phyloP scores from a whole-genome alignment of 2,329 filamentous ascomycete species.

The Orbilia oligospora region DNA sequence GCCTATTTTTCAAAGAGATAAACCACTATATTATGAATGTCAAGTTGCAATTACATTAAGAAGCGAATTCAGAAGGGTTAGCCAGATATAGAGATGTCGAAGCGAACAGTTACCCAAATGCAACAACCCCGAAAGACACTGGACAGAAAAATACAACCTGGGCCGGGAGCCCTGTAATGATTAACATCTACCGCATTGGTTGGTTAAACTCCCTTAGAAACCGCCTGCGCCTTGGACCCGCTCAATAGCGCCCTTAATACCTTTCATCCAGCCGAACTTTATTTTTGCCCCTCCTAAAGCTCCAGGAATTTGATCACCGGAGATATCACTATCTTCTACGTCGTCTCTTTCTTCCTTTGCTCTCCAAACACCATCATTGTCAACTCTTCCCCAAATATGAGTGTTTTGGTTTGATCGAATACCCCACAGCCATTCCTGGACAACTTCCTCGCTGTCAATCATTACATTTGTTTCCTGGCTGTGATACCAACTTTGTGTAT shows the following conservation, averaged over 20 bases:
- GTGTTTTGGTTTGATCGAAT: conserved; percentile 79
- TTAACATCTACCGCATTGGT: not conserved
- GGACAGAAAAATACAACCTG: not conserved
- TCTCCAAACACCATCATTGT: conserved; percentile 75
- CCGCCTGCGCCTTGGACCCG: conserved; percentile 73
- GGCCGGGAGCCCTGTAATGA: not conserved
- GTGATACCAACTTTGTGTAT: conserved; percentile 85
- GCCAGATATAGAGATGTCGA: conserved; percentile 2
- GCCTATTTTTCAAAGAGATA: not conserved
- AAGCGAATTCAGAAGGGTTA: not conserved
- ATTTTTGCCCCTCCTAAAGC: conserved; percentile 44
- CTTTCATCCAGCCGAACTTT: conserved; percentile 73
- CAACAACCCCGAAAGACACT: not conserved
- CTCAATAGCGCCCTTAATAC: conserved; percentile 73
- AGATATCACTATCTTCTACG: conserved; percentile 70
- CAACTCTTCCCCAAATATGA: conserved; percentile 72
- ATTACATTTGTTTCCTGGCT: conserved; percentile 83
- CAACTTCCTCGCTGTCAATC: conserved; percentile 76
- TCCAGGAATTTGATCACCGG: conserved; percentile 65
- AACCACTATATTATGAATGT: not conserved
- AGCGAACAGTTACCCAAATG: not conserved
- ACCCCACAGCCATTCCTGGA: conserved; percentile 75
- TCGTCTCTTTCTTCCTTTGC: conserved; percentile 70
- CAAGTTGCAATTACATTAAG: not conserved
- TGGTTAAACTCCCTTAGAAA: conserved; percentile 67